phyloP scores from a whole-genome alignment of 106 monocot genomes.

The Narthecium ossifragum region DNA sequence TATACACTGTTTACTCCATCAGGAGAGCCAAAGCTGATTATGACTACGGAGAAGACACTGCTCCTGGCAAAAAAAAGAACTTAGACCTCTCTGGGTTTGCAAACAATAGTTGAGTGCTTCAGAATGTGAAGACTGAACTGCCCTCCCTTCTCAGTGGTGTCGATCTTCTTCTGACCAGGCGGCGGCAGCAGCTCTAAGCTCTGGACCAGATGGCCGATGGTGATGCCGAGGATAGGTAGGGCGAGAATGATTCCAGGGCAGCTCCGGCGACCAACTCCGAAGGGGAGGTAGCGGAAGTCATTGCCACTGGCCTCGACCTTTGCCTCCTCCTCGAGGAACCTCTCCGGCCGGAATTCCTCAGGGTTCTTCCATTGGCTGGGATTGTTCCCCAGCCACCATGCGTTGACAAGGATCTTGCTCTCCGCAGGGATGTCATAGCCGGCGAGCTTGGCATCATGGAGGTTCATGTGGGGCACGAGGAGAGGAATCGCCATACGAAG shows the following conservation, averaged over 20 bases:
- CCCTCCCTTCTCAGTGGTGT: constrained; percentile 72
- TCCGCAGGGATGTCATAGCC: constrained; percentile 72
- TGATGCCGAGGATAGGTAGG: constrained; percentile 68
- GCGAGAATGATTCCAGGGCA: constrained; percentile 82
- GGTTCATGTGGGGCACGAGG: constrained; percentile 77
- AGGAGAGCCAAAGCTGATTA: too few species aligned
- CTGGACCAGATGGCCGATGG: constrained; percentile 63
- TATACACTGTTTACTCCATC: too few species aligned
- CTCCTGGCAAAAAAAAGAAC: too few species aligned
- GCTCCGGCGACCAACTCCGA: constrained; percentile 66
- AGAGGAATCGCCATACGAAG: constrained; percentile 72
- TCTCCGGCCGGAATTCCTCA: constrained; percentile 66
- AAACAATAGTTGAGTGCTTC: constrained; percentile 77
- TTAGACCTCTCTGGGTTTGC: constrained; percentile 44
- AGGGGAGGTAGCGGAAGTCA: constrained; percentile 66
- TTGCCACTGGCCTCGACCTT: constrained; percentile 64
- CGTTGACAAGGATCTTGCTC: constrained; percentile 74
- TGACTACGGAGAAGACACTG: too few species aligned
- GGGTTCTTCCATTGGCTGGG: constrained; percentile 66
- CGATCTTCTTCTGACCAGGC: constrained; percentile 49
- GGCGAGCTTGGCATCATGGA: constrained; percentile 52
- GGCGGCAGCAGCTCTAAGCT: constrained; percentile 76
- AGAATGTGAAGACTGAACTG: constrained; percentile 77
- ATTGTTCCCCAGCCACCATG: constrained; percentile 76
- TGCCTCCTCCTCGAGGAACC: constrained; percentile 66